Evolutionary conservation across 139 green algal genomes (phyloP), one percentile per base, ranked within the genome.

Genomic region (Coccomyxa sp.): DNA sequence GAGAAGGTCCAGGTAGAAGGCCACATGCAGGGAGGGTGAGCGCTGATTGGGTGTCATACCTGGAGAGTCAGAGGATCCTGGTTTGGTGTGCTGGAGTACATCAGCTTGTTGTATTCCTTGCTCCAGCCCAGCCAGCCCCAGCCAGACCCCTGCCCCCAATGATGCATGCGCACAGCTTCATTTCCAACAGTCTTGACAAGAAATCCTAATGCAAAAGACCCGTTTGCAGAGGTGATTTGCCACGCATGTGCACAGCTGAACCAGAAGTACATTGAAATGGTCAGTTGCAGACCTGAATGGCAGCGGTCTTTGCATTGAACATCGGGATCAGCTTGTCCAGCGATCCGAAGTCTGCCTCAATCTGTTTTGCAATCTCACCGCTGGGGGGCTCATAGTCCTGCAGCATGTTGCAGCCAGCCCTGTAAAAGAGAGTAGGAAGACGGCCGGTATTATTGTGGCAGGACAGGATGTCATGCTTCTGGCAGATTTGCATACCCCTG

Each of bases 71-170:
- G 87, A 11, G 94, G 93, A 86, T 97, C 95, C 89, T 99, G 96
- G 86, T 99, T 99, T 31, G 92, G 58, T 16, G 91, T 95, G 28
- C 95, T 98, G 23, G 87, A 79, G 58, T 98, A 93, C 45, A 92
- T 86, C 81, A 99, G 84, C 23, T 81, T 82, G 21, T 92, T 85
- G 14, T 80, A 91, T 1, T 89, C 88, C 76, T 93, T 94, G 90
- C 95, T 95, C 87, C 94, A 96, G 15, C 91, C 96, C 80, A 99
- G 89, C 96, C 96, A 99, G 66, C 93, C 95, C 96, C 96, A 99
- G 77, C 96, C 96, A 59, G 93, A 98, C 63, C 96, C 96, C 92
- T 98, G 93, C 79, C 31, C 4, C 82, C 31, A 7, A 51, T 51
- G 38, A 51, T 51, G 38, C 38, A 51, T 51, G 38, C 45, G 23